These are phyloP conservation scores for Saturnispora ahearnii DNA, from an alignment of 805 yeast genomes.

Conservation along the genomic window DNA sequence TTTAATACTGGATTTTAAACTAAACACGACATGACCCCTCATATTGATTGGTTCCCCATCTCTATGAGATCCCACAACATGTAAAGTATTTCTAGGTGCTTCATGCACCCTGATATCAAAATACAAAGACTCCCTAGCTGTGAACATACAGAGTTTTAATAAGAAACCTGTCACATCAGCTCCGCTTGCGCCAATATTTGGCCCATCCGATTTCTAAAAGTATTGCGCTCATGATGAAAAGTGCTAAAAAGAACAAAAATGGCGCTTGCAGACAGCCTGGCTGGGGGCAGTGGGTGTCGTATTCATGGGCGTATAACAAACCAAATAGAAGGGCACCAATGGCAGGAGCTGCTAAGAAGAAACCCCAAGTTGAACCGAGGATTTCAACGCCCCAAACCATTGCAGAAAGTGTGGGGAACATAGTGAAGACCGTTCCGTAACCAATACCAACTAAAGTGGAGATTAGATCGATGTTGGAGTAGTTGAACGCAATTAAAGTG, in stretches of 20 bases:
- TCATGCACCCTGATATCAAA: constrained; percentile 28
- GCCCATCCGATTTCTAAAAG: constrained; percentile 3
- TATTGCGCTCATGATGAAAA: constrained; percentile 8
- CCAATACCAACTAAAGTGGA: constrained; percentile 55
- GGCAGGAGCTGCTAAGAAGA: constrained; percentile 84
- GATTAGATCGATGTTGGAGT: constrained; percentile 9
- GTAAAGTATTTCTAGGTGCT: constrained; percentile 32
- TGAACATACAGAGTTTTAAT: not conserved
- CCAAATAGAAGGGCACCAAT: constrained; percentile 66
- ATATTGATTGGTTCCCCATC: constrained; percentile 37
- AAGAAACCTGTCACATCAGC: not conserved
- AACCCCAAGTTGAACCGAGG: constrained; percentile 87
- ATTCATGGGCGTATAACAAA: constrained; percentile 54
- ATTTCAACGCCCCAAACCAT: constrained; percentile 79
- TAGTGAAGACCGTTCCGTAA: constrained; percentile 78
- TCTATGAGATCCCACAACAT: constrained; percentile 36
- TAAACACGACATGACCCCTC: constrained; percentile 39
- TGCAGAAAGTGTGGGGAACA: constrained; percentile 73
- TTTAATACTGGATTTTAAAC: constrained; percentile 35
- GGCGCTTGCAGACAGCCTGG: constrained; percentile 7
- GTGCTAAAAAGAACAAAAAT: constrained; percentile 5
- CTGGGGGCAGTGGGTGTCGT: constrained; percentile 34
- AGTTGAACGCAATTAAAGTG: constrained; percentile 12
- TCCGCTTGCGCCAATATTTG: constrained; percentile 1
- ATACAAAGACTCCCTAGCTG: not conserved